Base-by-base conservation (phyloP, 352 stramenopile genomes). In the Blastocystis sp. region DNA sequence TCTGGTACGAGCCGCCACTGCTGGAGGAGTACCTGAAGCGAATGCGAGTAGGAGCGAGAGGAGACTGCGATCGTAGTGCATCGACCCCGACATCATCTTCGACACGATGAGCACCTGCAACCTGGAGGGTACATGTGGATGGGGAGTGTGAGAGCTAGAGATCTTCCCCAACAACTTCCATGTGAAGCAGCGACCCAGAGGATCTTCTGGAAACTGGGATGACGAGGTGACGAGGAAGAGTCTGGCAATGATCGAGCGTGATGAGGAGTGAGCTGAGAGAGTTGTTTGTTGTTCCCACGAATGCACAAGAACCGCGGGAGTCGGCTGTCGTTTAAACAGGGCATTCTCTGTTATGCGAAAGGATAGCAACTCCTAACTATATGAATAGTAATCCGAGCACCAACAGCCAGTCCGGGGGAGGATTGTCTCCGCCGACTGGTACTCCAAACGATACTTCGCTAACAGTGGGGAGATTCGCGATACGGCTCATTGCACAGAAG, bases 191-290 rank as follows among this genome's bases (percentile, higher is more conserved):
- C 5, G 23, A 0, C 43, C 28, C 0, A 34, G 69, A 9, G 69
- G 69, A 21, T 79, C 69, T 5, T 79, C 69, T 11, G 69, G 69
- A 9, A 79, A 61, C 34, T 79, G 69, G 69, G 69, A 79, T 11
- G 41, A 79, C 40, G 69, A 60, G 19, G 38, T 38, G 7, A 79
- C 28, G 43, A 60, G 69, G 62, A 52, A 43, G 7, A 79, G 69
- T 62, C 43, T 79, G 14, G 69, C 69, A 41, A 79, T 43, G 48
- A 64, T 79, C 40, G 69, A 79, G 23, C 7, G 2, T 5, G 69
- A 79, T 79, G 69, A 79, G 17, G 52, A 59, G 17, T 79, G 43
- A 52, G 41, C 5, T 74, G 64, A 34, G 28, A 23, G n/a, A 28
- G 14, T 38, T 11, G 9, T 40, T 28, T 38, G 38, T 28, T 67